A percentile compares a stretch with the other conserved stretches of the same genome.
phyloP scores from a whole-genome alignment of 805 yeast species.

The Ogataea nakhonphanomensis region DNA sequence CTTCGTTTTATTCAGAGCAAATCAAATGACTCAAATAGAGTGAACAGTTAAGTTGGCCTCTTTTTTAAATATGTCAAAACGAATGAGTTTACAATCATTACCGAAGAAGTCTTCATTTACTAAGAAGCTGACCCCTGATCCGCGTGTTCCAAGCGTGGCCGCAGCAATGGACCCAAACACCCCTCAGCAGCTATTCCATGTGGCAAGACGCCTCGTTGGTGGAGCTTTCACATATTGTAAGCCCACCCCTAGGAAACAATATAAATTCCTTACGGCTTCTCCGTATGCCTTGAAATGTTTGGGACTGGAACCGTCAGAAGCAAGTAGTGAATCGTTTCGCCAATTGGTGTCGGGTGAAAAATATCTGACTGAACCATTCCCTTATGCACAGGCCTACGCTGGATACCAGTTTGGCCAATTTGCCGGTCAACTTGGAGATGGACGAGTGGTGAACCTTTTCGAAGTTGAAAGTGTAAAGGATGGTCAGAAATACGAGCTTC shows the following conservation, averaged over 20 bases:
- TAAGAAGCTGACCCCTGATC: slow-evolving; percentile 27
- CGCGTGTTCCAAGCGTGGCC: slow-evolving; percentile 26
- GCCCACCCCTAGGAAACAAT: slow-evolving; percentile 59
- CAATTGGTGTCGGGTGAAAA: slow-evolving; percentile 60
- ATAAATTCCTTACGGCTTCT: slow-evolving; percentile 56
- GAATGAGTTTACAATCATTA: slow-evolving; percentile 19
- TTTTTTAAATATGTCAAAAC: slow-evolving; percentile 2
- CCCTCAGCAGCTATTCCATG: slow-evolving; percentile 39
- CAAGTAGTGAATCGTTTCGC: slow-evolving; percentile 34
- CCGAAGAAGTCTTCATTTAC: slow-evolving; percentile 33
- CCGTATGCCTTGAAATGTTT: slow-evolving; percentile 59
- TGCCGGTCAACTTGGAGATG: slow-evolving; percentile 98
- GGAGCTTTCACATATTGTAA: slow-evolving; percentile 73
- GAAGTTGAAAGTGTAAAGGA: slow-evolving; percentile 51
- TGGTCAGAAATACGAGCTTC: slow-evolving; percentile 55
- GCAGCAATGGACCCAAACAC: slow-evolving; percentile 27
- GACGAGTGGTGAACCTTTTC: slow-evolving; percentile 81
- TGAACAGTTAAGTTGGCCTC: background rate
- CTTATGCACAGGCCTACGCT: slow-evolving; percentile 90
- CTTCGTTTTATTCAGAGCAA: background rate
- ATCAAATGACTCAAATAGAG: background rate
- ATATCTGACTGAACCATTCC: slow-evolving; percentile 44
- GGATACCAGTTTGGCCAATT: slow-evolving; percentile 96
- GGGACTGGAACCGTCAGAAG: slow-evolving; percentile 44
- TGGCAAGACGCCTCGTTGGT: slow-evolving; percentile 47